Evolutionary conservation across 2,329 filamentous ascomycete genomes (phyloP), one percentile per base, ranked within the genome.

Genomic region (Lecanicillium sp.): DNA sequence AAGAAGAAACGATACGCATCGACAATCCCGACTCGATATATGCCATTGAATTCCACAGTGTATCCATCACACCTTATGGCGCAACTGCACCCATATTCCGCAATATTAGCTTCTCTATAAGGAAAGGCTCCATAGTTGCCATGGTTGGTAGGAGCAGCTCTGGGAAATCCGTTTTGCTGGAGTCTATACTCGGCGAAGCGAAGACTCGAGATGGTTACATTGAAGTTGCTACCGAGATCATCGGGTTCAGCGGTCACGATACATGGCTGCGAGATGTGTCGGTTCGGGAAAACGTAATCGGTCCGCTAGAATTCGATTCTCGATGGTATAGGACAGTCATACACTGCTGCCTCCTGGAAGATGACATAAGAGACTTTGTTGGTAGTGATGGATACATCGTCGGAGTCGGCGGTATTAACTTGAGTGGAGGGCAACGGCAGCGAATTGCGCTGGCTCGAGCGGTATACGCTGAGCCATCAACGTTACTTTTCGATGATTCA

Each of bases 401-500:
- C 8, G 46, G 46, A n/a, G 24, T 19, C 6, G 30, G 37, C 15
- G 46, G 38, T 2, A 11, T n/a, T 1, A 43, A 48, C 20, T 14
- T 48, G 3, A 48, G 46, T 21, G 46, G 39, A 12, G 46, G 38
- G 4, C 46, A 48, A 12, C 38, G 38, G 1, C 46, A 48, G 17
- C 30, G 46, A 3, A 32, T 43, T 2, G 46, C 47, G 3, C 44
- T 54, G 15, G 53, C 52, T 0, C 27, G 53, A 10, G 26, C 50
- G 12, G 10, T 50, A 0, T 54, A 55, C 10, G 19, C 44, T 3
- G 52, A 39, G 1, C 27, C 17, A 15, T 21, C 41, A 2, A 32
- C 52, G 1, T 11, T 47, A 3, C 2, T 54, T 12, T 20, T 55
- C 1, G 53, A 55, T 12, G 52, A 55, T 11, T 40, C 24, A 10